Evolutionary conservation across 805 yeast species (phyloP).

Genomic region (Saccharomycodes ludwigii): DNA sequence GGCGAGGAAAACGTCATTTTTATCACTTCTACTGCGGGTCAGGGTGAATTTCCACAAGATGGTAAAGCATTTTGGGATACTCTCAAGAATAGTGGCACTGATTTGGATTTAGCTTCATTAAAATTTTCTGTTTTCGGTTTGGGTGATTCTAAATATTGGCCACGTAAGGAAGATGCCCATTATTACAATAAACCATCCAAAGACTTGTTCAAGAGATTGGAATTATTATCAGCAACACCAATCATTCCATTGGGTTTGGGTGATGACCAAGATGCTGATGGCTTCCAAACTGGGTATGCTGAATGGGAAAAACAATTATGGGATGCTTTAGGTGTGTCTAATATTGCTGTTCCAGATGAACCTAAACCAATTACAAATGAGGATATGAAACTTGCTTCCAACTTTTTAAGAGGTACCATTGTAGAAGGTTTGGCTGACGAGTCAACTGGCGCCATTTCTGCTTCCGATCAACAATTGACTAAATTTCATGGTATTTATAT

Average conservation of each 20-base stretch:
- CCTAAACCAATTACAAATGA: slow-evolving; percentile 91
- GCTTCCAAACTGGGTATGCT: slow-evolving; percentile 81
- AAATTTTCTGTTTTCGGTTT: slow-evolving; percentile 73
- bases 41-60: slow-evolving; percentile 85
- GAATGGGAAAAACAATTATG: slow-evolving; percentile 78
- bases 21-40: slow-evolving; percentile 87
- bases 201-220: slow-evolving; percentile 56
- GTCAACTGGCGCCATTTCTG: slow-evolving; percentile 82
- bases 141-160: slow-evolving; percentile 95
- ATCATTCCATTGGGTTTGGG: slow-evolving; percentile 75
- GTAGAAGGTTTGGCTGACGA: slow-evolving; percentile 72
- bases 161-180: slow-evolving; percentile 88
- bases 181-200: slow-evolving; percentile 86
- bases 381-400: slow-evolving; percentile 82
- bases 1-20: slow-evolving; percentile 51
- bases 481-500: slow-evolving; percentile 96
- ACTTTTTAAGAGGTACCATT: slow-evolving; percentile 86
- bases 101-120: slow-evolving; percentile 54
- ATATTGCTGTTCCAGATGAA: slow-evolving; percentile 70
- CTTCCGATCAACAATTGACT: slow-evolving; percentile 86
- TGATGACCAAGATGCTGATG: slow-evolving; percentile 97
- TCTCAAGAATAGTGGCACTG: slow-evolving; percentile 49
- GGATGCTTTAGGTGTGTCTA: slow-evolving; percentile 82
- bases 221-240: slow-evolving; percentile 60
- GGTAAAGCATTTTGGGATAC: slow-evolving; percentile 66